Evolutionary conservation across 305 asterid genomes (phyloP).

Genomic region (Solanum hybrid): DNA sequence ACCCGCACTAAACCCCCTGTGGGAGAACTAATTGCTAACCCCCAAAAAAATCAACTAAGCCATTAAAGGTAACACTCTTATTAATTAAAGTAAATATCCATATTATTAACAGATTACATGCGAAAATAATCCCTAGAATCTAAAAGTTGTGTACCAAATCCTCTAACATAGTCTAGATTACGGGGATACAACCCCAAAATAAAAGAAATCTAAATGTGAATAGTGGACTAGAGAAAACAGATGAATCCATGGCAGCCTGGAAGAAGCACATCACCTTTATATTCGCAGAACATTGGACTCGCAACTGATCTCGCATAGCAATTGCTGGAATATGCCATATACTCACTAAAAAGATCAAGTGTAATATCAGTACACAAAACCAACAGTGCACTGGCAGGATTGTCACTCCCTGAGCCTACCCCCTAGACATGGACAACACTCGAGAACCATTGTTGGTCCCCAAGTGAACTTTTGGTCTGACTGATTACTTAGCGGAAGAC

Average conservation of each 20-base stretch:
- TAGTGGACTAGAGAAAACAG: background rate
- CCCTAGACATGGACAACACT: background rate
- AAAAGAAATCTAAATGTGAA: background rate
- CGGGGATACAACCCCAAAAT: background rate
- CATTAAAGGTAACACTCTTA: background rate
- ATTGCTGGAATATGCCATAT: background rate
- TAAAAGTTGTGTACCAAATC: background rate
- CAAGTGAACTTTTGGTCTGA: background rate
- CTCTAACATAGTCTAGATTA: background rate
- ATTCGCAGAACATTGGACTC: background rate
- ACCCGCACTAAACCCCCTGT: background rate
- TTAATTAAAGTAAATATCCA: background rate
- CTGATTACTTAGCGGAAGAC: background rate
- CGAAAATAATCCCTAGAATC: background rate
- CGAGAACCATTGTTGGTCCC: background rate
- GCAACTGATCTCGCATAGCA: background rate
- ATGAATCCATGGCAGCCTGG: background rate
- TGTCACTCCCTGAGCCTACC: background rate
- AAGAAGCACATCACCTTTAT: background rate
- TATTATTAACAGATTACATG: background rate
- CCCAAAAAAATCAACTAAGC: background rate
- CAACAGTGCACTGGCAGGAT: background rate
- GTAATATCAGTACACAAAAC: background rate
- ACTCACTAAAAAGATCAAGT: background rate
- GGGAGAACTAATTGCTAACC: background rate